Conservation (phyloP, 306 rosid genomes). For the Betula pendula region DNA sequence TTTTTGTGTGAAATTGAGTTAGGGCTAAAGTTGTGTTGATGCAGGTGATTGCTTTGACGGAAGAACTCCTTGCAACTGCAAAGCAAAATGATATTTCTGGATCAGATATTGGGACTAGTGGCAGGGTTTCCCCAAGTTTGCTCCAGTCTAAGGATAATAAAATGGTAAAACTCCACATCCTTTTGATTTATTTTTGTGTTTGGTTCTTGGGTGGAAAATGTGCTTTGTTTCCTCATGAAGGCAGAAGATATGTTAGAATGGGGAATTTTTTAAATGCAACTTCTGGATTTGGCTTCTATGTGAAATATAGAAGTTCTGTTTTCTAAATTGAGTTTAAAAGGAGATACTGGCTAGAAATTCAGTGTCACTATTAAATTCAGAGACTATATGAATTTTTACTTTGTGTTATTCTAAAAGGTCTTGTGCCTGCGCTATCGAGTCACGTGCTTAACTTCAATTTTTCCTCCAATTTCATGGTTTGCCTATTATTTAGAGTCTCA, state of each 20-base stretch:
- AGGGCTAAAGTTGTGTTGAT: slow-evolving; percentile 49
- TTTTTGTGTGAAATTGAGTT: slow-evolving; percentile 29
- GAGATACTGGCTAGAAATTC: neutral
- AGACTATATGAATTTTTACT: neutral
- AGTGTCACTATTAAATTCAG: neutral
- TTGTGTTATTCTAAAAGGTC: neutral
- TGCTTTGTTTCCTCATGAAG: slow-evolving; percentile 3
- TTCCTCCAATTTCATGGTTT: neutral
- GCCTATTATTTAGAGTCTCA: neutral
- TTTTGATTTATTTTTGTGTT: slow-evolving; percentile 1
- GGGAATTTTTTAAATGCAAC: neutral
- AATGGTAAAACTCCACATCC: slow-evolving; percentile 39
- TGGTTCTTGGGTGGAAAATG: neutral
- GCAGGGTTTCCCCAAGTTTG: slow-evolving; percentile 45
- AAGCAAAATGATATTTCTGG: slow-evolving; percentile 64
- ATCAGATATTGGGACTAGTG: slow-evolving; percentile 41
- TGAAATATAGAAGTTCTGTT: neutral
- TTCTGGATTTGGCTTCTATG: neutral
- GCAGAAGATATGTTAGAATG: neutral
- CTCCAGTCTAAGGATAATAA: slow-evolving; percentile 39
- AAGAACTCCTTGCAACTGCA: slow-evolving; percentile 88
- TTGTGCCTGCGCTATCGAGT: too few species aligned
- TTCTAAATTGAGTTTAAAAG: neutral
- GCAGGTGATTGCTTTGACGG: slow-evolving; percentile 89
- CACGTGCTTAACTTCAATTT: too few species aligned